Evolutionary conservation across 2,329 filamentous ascomycete species (phyloP).

Genomic region (Diaporthe velutina): DNA sequence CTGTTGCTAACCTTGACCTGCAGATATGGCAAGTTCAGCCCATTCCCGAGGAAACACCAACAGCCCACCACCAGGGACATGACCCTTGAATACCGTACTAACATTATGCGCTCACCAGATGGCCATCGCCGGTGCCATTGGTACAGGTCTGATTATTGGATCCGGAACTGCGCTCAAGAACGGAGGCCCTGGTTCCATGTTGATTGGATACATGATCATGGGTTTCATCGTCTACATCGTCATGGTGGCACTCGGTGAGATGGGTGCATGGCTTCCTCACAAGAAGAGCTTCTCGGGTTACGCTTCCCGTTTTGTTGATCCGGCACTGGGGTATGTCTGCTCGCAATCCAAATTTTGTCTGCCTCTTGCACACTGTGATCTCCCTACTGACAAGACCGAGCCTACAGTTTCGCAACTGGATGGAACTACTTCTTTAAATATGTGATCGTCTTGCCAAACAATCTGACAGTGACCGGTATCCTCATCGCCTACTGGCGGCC

Average conservation of each 20-base stretch:
- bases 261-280: conserved; percentile 47
- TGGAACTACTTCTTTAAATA: conserved; percentile 64
- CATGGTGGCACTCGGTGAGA: conserved; percentile 59
- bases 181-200: conserved; percentile 57
- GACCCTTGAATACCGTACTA: not conserved
- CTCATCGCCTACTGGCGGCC: conserved; percentile 54
- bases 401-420: conserved; percentile 54
- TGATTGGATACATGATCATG: conserved; percentile 57
- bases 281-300: conserved; percentile 48
- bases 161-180: conserved; percentile 62
- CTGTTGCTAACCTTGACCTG: not conserved
- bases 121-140: conserved; percentile 39
- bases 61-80: not conserved
- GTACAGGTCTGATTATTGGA: conserved; percentile 62
- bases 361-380: not conserved
- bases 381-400: not conserved
- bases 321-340: conserved; percentile 47
- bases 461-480: conserved; percentile 54
- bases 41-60: not conserved
- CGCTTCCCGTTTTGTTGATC: conserved; percentile 48
- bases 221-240: conserved; percentile 67
- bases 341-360: no score
- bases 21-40: conserved; percentile 36
- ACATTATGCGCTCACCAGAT: not conserved
- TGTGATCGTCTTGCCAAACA: conserved; percentile 53